Conservation (phyloP, 2,329 filamentous ascomycete genomes). For the Stagonosporopsis chrysanthemi region DNA sequence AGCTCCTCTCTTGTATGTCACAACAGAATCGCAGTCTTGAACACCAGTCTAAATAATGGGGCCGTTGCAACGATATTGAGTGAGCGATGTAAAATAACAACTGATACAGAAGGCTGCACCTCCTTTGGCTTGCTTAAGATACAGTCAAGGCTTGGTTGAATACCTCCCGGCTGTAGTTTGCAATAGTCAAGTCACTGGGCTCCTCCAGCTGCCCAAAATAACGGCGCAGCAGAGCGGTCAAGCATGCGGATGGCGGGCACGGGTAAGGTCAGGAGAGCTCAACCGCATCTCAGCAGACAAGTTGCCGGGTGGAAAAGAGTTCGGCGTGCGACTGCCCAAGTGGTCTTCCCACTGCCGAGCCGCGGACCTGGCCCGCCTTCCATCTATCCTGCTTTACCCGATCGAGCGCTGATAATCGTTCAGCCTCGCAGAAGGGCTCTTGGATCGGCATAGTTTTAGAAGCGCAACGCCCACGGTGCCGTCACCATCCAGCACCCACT, state of each 20-base stretch:
- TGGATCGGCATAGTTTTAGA: conserved; percentile 21
- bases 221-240: conserved; percentile 8
- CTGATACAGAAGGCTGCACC: no score
- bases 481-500: conserved; percentile 16
- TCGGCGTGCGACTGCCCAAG: not conserved
- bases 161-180: no score
- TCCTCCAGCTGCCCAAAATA: conserved; percentile 14
- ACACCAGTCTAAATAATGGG: no score
- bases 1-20: no score
- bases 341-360: not conserved
- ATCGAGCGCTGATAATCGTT: conserved; percentile 14
- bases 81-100: no score
- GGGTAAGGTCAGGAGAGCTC: conserved; percentile 13
- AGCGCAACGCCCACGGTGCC: conserved; percentile 15
- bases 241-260: not conserved
- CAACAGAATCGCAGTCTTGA: no score
- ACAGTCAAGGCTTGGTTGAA: no score
- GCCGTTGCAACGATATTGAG: no score
- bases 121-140: no score
- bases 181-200: not conserved
- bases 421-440: conserved; percentile 17
- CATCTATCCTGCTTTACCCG: conserved; percentile 14
- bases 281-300: conserved; percentile 9
- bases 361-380: conserved; percentile 12
- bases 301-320: conserved; percentile 11